phyloP scores from a whole-genome alignment of 1,284 basidiomycete species.

The Sanghuangporus sanghuang region DNA sequence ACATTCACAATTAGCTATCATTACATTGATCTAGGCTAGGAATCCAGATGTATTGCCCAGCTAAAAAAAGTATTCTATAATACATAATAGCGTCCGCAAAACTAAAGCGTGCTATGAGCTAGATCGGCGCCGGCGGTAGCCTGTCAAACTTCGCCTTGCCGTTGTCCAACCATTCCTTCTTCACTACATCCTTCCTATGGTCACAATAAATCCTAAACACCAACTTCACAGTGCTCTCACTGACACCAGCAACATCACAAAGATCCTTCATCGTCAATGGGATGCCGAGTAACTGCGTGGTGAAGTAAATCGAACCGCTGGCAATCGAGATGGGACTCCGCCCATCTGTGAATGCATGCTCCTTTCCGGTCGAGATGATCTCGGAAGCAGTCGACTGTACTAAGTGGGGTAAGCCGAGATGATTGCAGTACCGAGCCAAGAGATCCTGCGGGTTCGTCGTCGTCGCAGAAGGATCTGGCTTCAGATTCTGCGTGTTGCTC shows the following conservation, averaged over 20 bases:
- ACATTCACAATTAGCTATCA: neutral
- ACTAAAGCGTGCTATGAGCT: conserved; percentile 17
- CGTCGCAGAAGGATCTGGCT: conserved; percentile 34
- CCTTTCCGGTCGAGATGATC: conserved; percentile 77
- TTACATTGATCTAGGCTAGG: neutral
- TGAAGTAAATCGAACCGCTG: conserved; percentile 93
- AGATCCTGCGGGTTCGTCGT: conserved; percentile 75
- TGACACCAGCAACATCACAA: conserved; percentile 92
- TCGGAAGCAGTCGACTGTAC: conserved; percentile 83
- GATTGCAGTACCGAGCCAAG: conserved; percentile 92
- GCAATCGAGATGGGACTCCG: conserved; percentile 95
- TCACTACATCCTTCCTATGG: conserved; percentile 70
- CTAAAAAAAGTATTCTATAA: neutral
- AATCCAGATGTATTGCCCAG: neutral
- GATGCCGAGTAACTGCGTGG: conserved; percentile 76
- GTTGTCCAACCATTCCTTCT: conserved; percentile 76
- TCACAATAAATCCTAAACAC: conserved; percentile 71
- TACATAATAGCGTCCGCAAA: neutral
- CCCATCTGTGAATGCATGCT: conserved; percentile 87
- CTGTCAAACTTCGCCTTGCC: conserved; percentile 62
- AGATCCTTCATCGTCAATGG: conserved; percentile 81
- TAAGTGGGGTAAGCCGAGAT: conserved; percentile 81
- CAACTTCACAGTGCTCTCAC: conserved; percentile 93
- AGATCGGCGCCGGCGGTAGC: conserved; percentile 27
- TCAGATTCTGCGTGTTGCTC: conserved; percentile 40